Evolutionary conservation across 371 early-diverging fungal genomes (phyloP).

Genomic region (Nematocida minor): DNA sequence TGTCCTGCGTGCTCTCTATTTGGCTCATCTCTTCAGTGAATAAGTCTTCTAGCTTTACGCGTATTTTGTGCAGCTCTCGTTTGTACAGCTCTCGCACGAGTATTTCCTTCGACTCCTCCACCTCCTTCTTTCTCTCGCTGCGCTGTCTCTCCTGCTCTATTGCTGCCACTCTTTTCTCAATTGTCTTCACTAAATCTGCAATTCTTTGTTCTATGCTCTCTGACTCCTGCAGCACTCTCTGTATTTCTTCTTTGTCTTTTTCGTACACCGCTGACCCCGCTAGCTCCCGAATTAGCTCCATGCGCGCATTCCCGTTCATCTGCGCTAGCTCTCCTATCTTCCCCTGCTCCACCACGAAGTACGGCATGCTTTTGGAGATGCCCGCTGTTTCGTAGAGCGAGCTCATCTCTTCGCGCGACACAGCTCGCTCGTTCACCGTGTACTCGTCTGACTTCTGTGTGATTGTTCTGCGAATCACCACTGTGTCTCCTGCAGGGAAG

Average conservation of each 20-base stretch:
- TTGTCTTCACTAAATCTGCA: constrained; percentile 73
- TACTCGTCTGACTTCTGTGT: constrained; percentile 92
- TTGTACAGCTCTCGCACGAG: constrained; percentile 66
- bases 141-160: constrained; percentile 85
- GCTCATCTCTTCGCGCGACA: constrained; percentile 76
- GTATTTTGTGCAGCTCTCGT: constrained; percentile 67
- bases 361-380: constrained; percentile 71
- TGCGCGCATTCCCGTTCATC: constrained; percentile 78
- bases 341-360: constrained; percentile 98
- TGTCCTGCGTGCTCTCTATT: constrained; percentile 9
- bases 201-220: constrained; percentile 72
- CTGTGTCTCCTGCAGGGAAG: constrained; percentile 77
- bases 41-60: constrained; percentile 64
- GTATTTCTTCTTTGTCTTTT: constrained; percentile 76
- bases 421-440: constrained; percentile 78
- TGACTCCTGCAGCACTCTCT: constrained; percentile 82
- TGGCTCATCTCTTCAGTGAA: constrained; percentile 27
- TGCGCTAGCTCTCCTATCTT: constrained; percentile 83
- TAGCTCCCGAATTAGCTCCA: constrained; percentile 85
- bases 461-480: constrained; percentile 80
- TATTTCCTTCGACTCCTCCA: constrained; percentile 61
- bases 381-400: constrained; percentile 90
- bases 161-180: constrained; percentile 77
- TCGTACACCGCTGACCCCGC: constrained; percentile 96
- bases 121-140: constrained; percentile 64